Evolutionary conservation across 306 rosid genomes (phyloP).

Genomic region (Cucurbita argyrosperma): DNA sequence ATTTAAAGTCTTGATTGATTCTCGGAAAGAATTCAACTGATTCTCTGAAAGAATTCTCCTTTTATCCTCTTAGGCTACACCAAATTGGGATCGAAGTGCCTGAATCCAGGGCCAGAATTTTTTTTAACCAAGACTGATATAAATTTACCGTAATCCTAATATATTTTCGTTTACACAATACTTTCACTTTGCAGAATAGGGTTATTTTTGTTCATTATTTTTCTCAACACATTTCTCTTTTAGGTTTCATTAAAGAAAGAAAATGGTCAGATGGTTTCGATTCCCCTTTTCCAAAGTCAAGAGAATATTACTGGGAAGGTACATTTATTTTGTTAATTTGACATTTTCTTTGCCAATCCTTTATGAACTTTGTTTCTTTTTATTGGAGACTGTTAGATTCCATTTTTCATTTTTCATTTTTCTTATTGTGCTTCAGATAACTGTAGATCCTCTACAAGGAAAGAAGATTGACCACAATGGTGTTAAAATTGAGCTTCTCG

Average conservation of each 20-base stretch:
- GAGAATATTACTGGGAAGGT: constrained; percentile 97
- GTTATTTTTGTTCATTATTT: background rate
- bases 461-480: constrained; percentile 96
- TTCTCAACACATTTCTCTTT: background rate
- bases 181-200: background rate
- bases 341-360: background rate
- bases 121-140: background rate
- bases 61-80: background rate
- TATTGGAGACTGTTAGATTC: background rate
- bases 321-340: background rate
- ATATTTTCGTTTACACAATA: background rate
- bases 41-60: background rate
- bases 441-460: constrained; percentile 88
- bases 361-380: background rate
- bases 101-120: background rate
- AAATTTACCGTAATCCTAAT: too few relatives aligned
- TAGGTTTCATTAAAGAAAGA: constrained; percentile 80
- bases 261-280: constrained; percentile 70
- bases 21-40: too few relatives aligned
- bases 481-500: constrained; percentile 89
- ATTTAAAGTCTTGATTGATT: too few relatives aligned
- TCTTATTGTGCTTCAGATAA: constrained; percentile 32
- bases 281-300: constrained; percentile 93
- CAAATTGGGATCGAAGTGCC: too few relatives aligned
- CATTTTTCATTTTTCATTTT: background rate